Conservation (phyloP, 495 filamentous ascomycete species). For the Penicillium manginii region DNA sequence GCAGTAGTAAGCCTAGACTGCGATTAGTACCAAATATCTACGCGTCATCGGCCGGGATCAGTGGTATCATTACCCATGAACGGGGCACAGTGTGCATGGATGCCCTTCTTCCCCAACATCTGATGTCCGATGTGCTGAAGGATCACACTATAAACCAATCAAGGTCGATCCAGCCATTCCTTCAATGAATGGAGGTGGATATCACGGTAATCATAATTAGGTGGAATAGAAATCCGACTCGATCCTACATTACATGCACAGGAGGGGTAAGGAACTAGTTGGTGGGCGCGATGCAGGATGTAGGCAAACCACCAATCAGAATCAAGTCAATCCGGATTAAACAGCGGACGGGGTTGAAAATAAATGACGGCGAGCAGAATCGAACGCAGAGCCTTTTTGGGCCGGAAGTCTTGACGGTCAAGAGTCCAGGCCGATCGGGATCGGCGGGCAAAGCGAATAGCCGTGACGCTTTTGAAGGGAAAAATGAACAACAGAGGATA, state of each 20-base stretch:
- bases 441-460: conserved; percentile 21
- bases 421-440: not conserved
- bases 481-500: not conserved
- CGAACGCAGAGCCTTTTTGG: not conserved
- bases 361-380: not conserved
- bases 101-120: not conserved
- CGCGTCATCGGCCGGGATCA: not conserved
- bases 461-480: conserved; percentile 4
- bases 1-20: not conserved
- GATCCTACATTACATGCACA: not conserved
- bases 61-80: not conserved
- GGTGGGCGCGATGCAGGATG: too few species aligned
- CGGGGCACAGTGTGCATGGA: not conserved
- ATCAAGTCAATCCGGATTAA: not conserved
- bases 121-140: not conserved
- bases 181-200: not conserved
- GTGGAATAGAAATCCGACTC: conserved; percentile 3
- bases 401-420: not conserved
- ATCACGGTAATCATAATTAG: not conserved
- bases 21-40: not conserved
- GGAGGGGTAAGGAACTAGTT: too few species aligned
- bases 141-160: not conserved
- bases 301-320: not conserved
- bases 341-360: not conserved
- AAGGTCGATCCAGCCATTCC: not conserved